Evolutionary conservation across 2,329 filamentous ascomycete species (phyloP), one percentile per base, ranked within the genome.

Genomic region (Microcyclosporella mali): DNA sequence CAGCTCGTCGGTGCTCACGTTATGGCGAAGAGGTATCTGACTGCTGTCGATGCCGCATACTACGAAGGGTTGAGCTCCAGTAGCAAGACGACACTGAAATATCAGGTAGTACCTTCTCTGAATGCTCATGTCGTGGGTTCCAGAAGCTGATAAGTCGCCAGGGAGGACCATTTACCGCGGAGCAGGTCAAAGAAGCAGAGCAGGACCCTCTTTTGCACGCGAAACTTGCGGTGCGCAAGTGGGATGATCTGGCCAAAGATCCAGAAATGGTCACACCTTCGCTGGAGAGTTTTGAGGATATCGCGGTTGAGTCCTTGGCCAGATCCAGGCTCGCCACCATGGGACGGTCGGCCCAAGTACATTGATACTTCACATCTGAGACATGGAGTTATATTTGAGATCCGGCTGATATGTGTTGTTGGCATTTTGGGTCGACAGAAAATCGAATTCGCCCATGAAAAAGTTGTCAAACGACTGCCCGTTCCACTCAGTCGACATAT

Each of bases 21-120:
- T 27, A 58, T 61, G 19, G 64, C 66, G 1, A 68, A 68, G 48
- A 61, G 66, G 17, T 68, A 67, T 42, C 57, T 68, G 4, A 65
- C 63, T 14, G 64, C 64, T 0, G 53, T 62, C 11, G 51, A 67
- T 34, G 35, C 42, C 10, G 46, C 40, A 1, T 67, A 68, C 39
- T 64, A 63, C 39, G 56, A 62, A 15, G 56, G 58, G 2, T 48
- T 67, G 9, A 66, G 64, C 6, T 53, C 55, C 6, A 65, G 63
- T 3, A 67, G 63, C 6, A 65, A 67, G 41, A 61, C 54, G 37
- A 66, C 61, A 1, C 47, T 69, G 31, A 56, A 54, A 21, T 67
- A 64, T 27, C 66, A 68, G 40, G 66, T 51, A 25, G 12, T 43
- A 14, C 3, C 8, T 4, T 16, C 14, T 25, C 27, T 9, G 12